A percentile compares a stretch with the other conserved stretches of the same genome.
Evolutionary conservation across 2,329 filamentous ascomycete species (phyloP).

Genomic region (Aureobasidium sp.): DNA sequence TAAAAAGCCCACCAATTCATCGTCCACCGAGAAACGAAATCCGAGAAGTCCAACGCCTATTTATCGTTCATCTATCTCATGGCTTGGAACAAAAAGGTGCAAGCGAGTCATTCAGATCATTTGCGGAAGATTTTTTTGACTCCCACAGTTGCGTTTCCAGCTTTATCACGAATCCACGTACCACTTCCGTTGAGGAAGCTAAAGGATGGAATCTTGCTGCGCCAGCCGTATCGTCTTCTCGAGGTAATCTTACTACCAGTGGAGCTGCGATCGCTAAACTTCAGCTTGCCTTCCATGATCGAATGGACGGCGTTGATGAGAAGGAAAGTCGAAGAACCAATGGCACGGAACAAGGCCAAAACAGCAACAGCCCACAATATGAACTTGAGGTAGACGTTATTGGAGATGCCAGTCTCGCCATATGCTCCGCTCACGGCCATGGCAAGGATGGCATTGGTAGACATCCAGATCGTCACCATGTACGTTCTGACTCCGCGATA

Average conservation of each 20-base stretch:
- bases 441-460: conserved; percentile 81
- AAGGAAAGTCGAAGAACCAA: conserved; percentile 74
- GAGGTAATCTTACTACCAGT: conserved; percentile 6
- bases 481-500: conserved; percentile 96
- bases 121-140: conserved; percentile 21
- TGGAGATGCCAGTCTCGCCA: conserved; percentile 57
- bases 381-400: conserved; percentile 86
- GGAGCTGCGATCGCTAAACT: conserved; percentile 32
- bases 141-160: conserved; percentile 25
- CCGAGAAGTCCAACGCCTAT: background rate
- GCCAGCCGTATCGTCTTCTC: conserved; percentile 12
- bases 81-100: background rate
- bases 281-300: conserved; percentile 77
- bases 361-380: conserved; percentile 87
- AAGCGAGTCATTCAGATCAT: background rate
- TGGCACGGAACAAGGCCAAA: conserved; percentile 77
- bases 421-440: conserved; percentile 92
- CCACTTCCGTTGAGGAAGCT: background rate
- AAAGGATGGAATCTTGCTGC: conserved; percentile 2
- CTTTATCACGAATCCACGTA: conserved; percentile 17
- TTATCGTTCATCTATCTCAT: background rate
- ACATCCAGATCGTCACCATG: conserved; percentile 94
- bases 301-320: conserved; percentile 77
- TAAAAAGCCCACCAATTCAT: background rate
- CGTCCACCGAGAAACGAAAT: background rate